Evolutionary conservation across 208 protist species (phyloP).

Genomic region (Porcisia hertigi): DNA sequence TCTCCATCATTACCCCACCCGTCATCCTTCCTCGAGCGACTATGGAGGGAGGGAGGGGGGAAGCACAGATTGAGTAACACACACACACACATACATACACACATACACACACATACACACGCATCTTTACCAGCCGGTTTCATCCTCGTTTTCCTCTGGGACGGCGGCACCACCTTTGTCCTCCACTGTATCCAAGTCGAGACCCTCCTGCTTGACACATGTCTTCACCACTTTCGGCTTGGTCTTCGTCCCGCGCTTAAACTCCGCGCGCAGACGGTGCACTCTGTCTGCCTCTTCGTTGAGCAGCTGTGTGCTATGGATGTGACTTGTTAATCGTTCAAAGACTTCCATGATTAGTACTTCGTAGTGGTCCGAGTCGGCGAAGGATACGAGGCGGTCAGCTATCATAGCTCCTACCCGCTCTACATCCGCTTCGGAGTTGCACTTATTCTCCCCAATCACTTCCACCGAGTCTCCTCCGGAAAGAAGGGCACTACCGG

Average conservation of each 20-base stretch:
- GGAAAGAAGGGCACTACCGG: slow-evolving; percentile 36
- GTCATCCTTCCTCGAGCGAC: background rate
- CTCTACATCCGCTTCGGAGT: slow-evolving; percentile 41
- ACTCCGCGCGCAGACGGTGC: slow-evolving; percentile 48
- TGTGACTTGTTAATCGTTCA: slow-evolving; percentile 48
- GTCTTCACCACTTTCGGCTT: slow-evolving; percentile 41
- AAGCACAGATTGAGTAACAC: background rate
- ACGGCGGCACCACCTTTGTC: slow-evolving; percentile 48
- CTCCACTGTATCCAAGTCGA: slow-evolving; percentile 47
- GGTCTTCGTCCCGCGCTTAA: slow-evolving; percentile 44
- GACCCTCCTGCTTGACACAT: slow-evolving; percentile 13
- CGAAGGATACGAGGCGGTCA: slow-evolving; percentile 46
- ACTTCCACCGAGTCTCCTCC: slow-evolving; percentile 25
- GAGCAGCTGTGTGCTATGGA: slow-evolving; percentile 36
- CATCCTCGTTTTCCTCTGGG: slow-evolving; percentile 33
- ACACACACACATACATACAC: background rate
- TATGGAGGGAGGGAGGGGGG: background rate
- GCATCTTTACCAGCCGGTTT: slow-evolving; percentile 30
- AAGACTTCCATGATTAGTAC: slow-evolving; percentile 51
- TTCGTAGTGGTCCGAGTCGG: slow-evolving; percentile 44
- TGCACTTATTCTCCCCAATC: slow-evolving; percentile 47
- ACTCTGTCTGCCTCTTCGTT: slow-evolving; percentile 50
- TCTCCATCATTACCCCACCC: background rate
- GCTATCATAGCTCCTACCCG: slow-evolving; percentile 60
- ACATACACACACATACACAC: too few species aligned